Evolutionary conservation across 176 grass and related monocot species (phyloP).

Genomic region (Avena insularis): DNA sequence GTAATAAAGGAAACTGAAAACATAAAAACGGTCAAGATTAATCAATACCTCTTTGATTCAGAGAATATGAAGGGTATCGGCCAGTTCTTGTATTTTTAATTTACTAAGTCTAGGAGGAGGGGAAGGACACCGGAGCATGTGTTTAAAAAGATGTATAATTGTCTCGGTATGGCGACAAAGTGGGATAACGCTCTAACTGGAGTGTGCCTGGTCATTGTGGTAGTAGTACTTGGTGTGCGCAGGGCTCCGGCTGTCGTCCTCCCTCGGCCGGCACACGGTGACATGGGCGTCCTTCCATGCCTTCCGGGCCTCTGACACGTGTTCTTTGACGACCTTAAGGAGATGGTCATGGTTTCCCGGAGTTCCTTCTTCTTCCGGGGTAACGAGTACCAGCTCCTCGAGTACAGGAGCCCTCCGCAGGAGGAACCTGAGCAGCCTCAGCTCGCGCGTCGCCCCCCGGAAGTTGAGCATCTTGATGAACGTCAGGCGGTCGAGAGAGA

Average conservation of each 20-base stretch:
- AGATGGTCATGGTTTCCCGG: not conserved
- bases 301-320: slow-evolving; percentile 38
- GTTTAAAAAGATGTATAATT: too few species aligned
- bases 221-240: not conserved
- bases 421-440: slow-evolving; percentile 58
- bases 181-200: not conserved
- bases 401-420: slow-evolving; percentile 45
- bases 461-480: slow-evolving; percentile 63
- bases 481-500: slow-evolving; percentile 46
- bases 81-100: too few species aligned
- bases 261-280: slow-evolving; percentile 38
- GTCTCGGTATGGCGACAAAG: not conserved
- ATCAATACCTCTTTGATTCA: too few species aligned
- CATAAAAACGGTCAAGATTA: too few species aligned
- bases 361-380: slow-evolving; percentile 8
- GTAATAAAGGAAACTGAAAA: too few species aligned
- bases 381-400: slow-evolving; percentile 56
- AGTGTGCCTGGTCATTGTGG: not conserved
- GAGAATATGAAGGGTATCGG: too few species aligned
- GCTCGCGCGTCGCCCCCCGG: slow-evolving; percentile 37
- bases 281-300: slow-evolving; percentile 30
- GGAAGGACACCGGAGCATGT: too few species aligned
- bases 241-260: not conserved
- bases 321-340: slow-evolving; percentile 36
- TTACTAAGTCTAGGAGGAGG: too few species aligned